Percentiles rank a stretch among this genome's conserved stretches.
Evolutionary conservation across 2,329 filamentous ascomycete genomes (phyloP).

Genomic region (Rhynchosporium agropyri): DNA sequence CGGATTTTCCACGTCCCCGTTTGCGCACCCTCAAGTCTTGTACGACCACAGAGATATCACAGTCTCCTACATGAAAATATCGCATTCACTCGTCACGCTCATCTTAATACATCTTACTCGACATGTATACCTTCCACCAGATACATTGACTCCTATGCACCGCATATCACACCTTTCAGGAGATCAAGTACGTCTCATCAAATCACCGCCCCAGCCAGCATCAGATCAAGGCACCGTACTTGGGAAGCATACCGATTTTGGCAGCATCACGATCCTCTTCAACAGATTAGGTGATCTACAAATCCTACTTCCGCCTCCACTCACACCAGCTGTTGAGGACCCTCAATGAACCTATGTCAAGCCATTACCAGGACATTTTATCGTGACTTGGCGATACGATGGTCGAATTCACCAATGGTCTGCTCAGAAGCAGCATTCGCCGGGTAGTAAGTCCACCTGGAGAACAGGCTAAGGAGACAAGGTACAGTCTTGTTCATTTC

Average conservation of each 20-base stretch:
- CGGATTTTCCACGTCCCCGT: constrained; percentile 27
- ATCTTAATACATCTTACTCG: constrained; percentile 36
- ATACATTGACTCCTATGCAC: constrained; percentile 33
- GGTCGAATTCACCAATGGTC: constrained; percentile 42
- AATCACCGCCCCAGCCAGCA: constrained; percentile 36
- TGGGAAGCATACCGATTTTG: constrained; percentile 46
- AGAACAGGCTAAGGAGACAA: constrained; percentile 32
- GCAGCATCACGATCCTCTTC: constrained; percentile 46
- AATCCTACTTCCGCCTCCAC: constrained; percentile 40
- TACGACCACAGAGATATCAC: constrained; percentile 28
- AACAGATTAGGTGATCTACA: constrained; percentile 47
- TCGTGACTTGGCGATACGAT: constrained; percentile 46
- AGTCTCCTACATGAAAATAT: constrained; percentile 30
- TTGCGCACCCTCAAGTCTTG: constrained; percentile 34
- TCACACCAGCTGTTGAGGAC: constrained; percentile 27
- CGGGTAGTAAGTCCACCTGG: constrained; percentile 42
- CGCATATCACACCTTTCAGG: constrained; percentile 27
- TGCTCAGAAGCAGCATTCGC: constrained; percentile 43
- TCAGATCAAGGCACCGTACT: constrained; percentile 32
- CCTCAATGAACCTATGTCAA: constrained; percentile 43
- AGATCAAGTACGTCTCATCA: constrained; percentile 37
- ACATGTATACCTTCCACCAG: constrained; percentile 33
- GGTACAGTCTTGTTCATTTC: constrained; percentile 60
- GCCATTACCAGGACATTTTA: constrained; percentile 42
- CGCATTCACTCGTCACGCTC: constrained; percentile 31